These are phyloP conservation scores for Penicillium samsonianum DNA, from an alignment of 495 filamentous ascomycete genomes.

Conservation along the genomic window DNA sequence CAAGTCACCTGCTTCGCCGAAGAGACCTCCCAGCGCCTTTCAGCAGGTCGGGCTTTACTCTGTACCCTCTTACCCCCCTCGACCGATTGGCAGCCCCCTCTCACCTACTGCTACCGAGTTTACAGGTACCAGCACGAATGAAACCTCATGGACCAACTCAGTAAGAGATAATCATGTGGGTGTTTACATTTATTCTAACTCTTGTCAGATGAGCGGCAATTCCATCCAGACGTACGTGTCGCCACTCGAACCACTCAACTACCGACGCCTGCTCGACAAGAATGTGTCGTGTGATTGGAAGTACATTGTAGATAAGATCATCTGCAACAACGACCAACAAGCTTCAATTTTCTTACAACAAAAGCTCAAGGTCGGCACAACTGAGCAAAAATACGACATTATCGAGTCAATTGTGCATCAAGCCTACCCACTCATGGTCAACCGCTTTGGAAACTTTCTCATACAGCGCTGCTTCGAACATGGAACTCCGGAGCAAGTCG, in stretches of 20 bases:
- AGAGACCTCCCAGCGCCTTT: constrained; percentile 42
- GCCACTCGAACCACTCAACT: constrained; percentile 92
- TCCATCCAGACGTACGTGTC: constrained; percentile 73
- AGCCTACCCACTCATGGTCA: constrained; percentile 95
- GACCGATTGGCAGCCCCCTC: constrained; percentile 74
- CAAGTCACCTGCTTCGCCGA: constrained; percentile 32
- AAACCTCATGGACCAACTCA: constrained; percentile 49
- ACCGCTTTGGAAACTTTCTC: constrained; percentile 94
- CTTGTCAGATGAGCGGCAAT: constrained; percentile 48
- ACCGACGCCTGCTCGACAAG: constrained; percentile 90
- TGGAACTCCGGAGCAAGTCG: constrained; percentile 90
- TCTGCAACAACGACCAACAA: constrained; percentile 98
- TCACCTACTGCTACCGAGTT: constrained; percentile 88
- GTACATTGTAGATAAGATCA: constrained; percentile 99
- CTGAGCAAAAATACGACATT: constrained; percentile 95
- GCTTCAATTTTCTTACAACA: constrained; percentile 98
- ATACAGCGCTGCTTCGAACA: constrained; percentile 99
- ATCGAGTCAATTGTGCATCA: constrained; percentile 95
- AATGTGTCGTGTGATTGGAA: constrained; percentile 99
- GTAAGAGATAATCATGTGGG: constrained; percentile 39
- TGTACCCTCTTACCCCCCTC: constrained; percentile 61
- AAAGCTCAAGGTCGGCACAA: constrained; percentile 95
- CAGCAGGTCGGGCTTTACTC: constrained; percentile 55
- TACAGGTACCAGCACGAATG: constrained; percentile 46
- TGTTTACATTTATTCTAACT: constrained; percentile 13